A percentile compares a stretch with the other conserved stretches of the same genome.
phyloP scores from a whole-genome alignment of 768 basidiomycete genomes.

The Suillus subaureus region DNA sequence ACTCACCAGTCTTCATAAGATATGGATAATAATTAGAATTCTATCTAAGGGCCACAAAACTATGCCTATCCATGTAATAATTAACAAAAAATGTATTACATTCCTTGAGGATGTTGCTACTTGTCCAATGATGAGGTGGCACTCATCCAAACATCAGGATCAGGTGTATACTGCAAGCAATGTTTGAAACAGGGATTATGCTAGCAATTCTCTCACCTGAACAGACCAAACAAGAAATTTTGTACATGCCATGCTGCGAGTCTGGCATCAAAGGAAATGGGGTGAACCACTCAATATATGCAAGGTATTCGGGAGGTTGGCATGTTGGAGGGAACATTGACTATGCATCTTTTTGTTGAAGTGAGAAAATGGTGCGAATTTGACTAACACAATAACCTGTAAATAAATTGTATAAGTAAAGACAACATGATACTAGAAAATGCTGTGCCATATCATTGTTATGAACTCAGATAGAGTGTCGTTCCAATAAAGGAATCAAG shows the following conservation, averaged over 20 bases:
- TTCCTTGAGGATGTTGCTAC: too few relatives aligned
- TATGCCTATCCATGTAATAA: neutral
- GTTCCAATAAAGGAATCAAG: too few relatives aligned
- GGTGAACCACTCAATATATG: slow-evolving; percentile 20
- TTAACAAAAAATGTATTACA: too few relatives aligned
- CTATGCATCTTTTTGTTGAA: slow-evolving; percentile 5
- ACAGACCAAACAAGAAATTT: slow-evolving; percentile 12
- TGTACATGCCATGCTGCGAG: slow-evolving; percentile 26
- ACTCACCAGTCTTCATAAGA: too few relatives aligned
- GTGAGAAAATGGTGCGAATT: slow-evolving; percentile 11
- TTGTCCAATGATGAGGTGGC: too few relatives aligned
- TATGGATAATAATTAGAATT: too few relatives aligned
- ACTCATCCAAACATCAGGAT: too few relatives aligned
- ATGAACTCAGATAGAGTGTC: too few relatives aligned
- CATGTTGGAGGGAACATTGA: slow-evolving; percentile 20
- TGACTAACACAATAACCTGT: slow-evolving; percentile 13
- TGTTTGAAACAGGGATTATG: too few relatives aligned
- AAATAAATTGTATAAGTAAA: slow-evolving; percentile 20
- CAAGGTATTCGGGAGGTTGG: slow-evolving; percentile 19
- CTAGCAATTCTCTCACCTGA: too few relatives aligned
- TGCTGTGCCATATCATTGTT: too few relatives aligned
- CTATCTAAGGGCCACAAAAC: neutral
- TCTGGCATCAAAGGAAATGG: slow-evolving; percentile 26
- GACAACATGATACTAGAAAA: neutral
- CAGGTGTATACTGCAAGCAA: too few relatives aligned